These are phyloP conservation scores for Neurospora sp. DNA, from an alignment of 495 filamentous ascomycete genomes.

Conservation along the genomic window DNA sequence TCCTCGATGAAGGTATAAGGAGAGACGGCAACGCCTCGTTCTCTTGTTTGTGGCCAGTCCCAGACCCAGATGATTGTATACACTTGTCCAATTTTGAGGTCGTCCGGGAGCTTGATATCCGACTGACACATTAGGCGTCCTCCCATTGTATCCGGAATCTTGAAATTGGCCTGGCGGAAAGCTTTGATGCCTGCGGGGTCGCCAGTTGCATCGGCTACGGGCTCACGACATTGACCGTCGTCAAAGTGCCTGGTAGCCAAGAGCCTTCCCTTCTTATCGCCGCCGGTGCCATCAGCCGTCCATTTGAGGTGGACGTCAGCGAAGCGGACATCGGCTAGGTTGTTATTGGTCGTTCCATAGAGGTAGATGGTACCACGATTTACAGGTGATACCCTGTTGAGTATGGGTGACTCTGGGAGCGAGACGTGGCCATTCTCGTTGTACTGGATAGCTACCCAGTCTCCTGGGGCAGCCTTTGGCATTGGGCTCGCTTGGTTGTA, in stretches of 20 bases:
- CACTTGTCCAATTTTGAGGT: constrained; percentile 37
- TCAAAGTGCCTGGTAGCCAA: constrained; percentile 68
- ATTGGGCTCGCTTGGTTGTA: constrained; percentile 36
- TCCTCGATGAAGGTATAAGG: constrained; percentile 13
- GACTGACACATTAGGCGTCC: constrained; percentile 64
- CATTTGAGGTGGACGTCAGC: constrained; percentile 61
- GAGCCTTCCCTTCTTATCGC: constrained; percentile 61
- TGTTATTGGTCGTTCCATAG: constrained; percentile 61
- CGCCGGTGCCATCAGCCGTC: constrained; percentile 67
- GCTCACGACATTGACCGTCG: constrained; percentile 77
- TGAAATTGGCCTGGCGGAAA: constrained; percentile 37
- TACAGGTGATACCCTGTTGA: constrained; percentile 34
- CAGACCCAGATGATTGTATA: constrained; percentile 88
- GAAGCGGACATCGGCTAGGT: constrained; percentile 46
- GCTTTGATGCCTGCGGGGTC: constrained; percentile 37
- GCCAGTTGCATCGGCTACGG: constrained; percentile 12
- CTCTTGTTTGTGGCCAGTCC: constrained; percentile 60
- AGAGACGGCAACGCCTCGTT: constrained; percentile 15
- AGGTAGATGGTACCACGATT: constrained; percentile 70
- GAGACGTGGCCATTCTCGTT: constrained; percentile 86
- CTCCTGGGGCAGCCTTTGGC: constrained; percentile 56
- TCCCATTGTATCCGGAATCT: constrained; percentile 19
- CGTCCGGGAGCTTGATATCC: constrained; percentile 57
- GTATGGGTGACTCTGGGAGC: constrained; percentile 45
- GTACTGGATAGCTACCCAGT: constrained; percentile 62